Evolutionary conservation across 257 asterid genomes (phyloP), one percentile per base, ranked within the genome.

Genomic region (Solanum chilense): DNA sequence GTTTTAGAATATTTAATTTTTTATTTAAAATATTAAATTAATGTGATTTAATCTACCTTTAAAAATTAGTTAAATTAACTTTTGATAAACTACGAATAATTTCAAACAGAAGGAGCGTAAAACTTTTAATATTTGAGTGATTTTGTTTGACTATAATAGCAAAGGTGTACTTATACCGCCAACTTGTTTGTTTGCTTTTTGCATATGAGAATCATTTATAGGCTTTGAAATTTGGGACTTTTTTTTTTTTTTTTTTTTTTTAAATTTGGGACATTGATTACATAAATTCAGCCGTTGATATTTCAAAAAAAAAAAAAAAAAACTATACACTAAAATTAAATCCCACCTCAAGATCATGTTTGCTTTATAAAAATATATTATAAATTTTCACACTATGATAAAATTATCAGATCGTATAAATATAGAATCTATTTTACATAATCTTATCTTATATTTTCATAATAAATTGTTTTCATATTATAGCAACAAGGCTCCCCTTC

Each of bases 121-220:
- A 73, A 35, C 16, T 18, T 69, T 73, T 5, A 16, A 31, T 73
- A 16, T 37, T 35, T 73, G 29, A 25, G 47, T 73, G 47, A 73
- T 73, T 35, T 35, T 35, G 47, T 73, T 71, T 73, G 80, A 35
- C 47, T 35, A 35, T 73, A 9, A 15, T 33, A 15, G 6, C 77
- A 70, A 70, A 70, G 23, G 77, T 70, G 42, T 70, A 70, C 42
- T 70, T 16, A 15, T 31, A 31, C n/a, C n/a, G n/a, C 77, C 80
- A 71, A 35, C 45, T 71, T 71, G 80, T 71, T 71, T 71, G 5
- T 10, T 71, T 71, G 80, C 80, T 71, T 29, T 69, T 69, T 71
- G 12, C 80, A 71, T 71, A 18, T 71, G 80, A 71, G 45, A 71
- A 71, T 71, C 80, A 71, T 71, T 69, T 71, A 35, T 71, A 71